Percentiles rank a stretch among this genome's conserved stretches.
phyloP scores from a whole-genome alignment of 306 rosid genomes.

The Bauhinia variegata region DNA sequence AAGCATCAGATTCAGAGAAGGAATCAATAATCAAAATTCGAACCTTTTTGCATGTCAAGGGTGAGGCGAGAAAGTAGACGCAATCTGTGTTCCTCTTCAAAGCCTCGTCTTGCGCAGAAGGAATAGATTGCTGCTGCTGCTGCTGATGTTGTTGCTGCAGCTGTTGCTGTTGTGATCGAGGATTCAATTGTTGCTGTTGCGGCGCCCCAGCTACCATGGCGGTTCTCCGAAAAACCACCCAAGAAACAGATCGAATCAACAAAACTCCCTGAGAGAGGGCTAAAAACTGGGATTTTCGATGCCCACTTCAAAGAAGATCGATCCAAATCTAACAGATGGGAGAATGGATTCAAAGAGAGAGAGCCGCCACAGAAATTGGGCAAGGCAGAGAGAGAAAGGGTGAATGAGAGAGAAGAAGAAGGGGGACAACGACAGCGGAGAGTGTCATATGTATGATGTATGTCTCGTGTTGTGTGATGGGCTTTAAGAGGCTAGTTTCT shows the following conservation, averaged over 20 bases:
- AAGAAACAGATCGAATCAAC: slow-evolving; percentile 40
- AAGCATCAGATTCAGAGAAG: slow-evolving; percentile 1
- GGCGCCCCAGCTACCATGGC: slow-evolving; percentile 73
- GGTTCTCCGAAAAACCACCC: slow-evolving; percentile 30
- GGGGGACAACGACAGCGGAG: slow-evolving; percentile 21
- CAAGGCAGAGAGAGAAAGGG: slow-evolving; percentile 1
- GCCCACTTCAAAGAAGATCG: slow-evolving; percentile 31
- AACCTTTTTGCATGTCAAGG: slow-evolving; percentile 97
- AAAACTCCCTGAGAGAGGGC: neutral
- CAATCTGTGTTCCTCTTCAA: slow-evolving; percentile 94
- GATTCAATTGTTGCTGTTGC: slow-evolving; percentile 51
- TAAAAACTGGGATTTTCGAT: neutral
- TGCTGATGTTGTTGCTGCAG: neutral
- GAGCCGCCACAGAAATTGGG: slow-evolving; percentile 75
- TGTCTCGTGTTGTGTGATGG: slow-evolving; percentile 50
- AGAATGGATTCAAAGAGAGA: slow-evolving; percentile 28
- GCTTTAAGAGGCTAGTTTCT: slow-evolving; percentile 46
- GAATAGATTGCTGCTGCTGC: slow-evolving; percentile 27
- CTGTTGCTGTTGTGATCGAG: slow-evolving; percentile 32
- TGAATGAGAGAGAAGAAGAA: slow-evolving; percentile 6
- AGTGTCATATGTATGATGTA: slow-evolving; percentile 9
- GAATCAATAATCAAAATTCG: neutral
- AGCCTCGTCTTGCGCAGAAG: slow-evolving; percentile 83
- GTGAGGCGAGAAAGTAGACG: slow-evolving; percentile 98
- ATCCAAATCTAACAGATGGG: slow-evolving; percentile 55